Conservation (phyloP, 164 flowering plant genomes). For the Chimonanthus salicifolius region DNA sequence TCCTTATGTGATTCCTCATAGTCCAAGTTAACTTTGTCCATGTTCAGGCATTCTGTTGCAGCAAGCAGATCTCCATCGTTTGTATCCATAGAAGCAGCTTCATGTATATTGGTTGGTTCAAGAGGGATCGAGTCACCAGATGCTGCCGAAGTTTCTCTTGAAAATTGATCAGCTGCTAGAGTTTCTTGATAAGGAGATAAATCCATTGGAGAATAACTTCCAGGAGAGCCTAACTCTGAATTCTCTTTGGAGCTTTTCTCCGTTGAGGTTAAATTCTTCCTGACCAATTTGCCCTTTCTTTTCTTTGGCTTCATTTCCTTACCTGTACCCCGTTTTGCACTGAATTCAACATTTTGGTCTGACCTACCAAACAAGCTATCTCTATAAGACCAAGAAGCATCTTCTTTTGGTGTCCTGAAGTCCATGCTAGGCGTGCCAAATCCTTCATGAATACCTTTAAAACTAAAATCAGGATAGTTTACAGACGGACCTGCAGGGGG, state of each 20-base stretch:
- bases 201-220: slow-evolving; percentile 83
- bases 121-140: slow-evolving; percentile 35
- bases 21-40: slow-evolving; percentile 27
- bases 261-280: slow-evolving; percentile 27
- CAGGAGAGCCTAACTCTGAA: slow-evolving; percentile 33
- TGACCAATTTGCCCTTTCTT: slow-evolving; percentile 39
- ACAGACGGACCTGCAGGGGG: slow-evolving; percentile 19
- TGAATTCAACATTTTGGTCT: slow-evolving; percentile 35
- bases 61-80: slow-evolving; percentile 40
- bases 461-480: slow-evolving; percentile 25
- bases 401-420: slow-evolving; percentile 32
- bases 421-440: slow-evolving; percentile 22
- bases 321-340: slow-evolving; percentile 32
- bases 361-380: slow-evolving; percentile 26
- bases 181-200: slow-evolving; percentile 72
- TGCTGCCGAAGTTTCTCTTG: slow-evolving; percentile 46
- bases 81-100: slow-evolving; percentile 29
- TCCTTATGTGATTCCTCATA: slow-evolving; percentile 20
- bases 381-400: slow-evolving; percentile 13
- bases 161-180: slow-evolving; percentile 23
- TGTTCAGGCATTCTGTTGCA: slow-evolving; percentile 38
- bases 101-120: slow-evolving; percentile 22
- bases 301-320: slow-evolving; percentile 36
- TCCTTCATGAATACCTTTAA: slow-evolving; percentile 25
- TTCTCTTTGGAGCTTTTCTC: slow-evolving; percentile 31